Percentiles rank a stretch among this genome's conserved stretches.
Conservation (phyloP, 495 filamentous ascomycete genomes). For the Rostrohypoxylon terebratum region DNA sequence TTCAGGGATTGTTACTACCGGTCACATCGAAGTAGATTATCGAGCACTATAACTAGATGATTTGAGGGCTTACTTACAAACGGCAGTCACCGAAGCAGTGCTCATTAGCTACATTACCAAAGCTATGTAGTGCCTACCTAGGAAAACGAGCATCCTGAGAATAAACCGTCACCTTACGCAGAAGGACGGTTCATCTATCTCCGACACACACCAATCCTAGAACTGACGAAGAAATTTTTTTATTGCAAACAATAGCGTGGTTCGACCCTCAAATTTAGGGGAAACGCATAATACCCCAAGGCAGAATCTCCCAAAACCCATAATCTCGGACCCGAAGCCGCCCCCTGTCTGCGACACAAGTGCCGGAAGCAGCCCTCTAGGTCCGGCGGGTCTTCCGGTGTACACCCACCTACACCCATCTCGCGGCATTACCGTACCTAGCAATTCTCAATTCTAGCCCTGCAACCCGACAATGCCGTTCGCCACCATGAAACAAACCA, state of each 20-base stretch:
- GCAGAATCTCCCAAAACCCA: background rate
- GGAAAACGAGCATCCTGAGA: background rate
- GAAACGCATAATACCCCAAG: background rate
- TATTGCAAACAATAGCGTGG: background rate
- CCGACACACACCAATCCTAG: background rate
- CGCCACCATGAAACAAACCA: background rate
- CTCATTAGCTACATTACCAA: background rate
- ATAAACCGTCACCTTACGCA: background rate
- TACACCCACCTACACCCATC: background rate
- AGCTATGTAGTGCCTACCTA: background rate
- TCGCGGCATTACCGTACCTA: background rate
- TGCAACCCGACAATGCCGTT: background rate
- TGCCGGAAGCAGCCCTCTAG: background rate
- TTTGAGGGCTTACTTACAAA: background rate
- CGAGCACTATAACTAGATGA: background rate
- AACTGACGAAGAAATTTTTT: too few relatives aligned
- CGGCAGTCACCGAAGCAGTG: background rate
- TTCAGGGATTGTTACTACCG: background rate
- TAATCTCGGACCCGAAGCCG: conserved; percentile 7
- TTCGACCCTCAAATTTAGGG: background rate
- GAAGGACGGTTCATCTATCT: background rate
- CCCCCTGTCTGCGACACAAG: conserved; percentile 2
- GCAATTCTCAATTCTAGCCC: background rate
- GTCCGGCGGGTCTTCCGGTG: background rate
- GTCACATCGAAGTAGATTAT: background rate